Evolutionary conservation across 1,139 yeast species (phyloP), one percentile per base, ranked within the genome.

Genomic region (Sugiyamaella neomexicana): DNA sequence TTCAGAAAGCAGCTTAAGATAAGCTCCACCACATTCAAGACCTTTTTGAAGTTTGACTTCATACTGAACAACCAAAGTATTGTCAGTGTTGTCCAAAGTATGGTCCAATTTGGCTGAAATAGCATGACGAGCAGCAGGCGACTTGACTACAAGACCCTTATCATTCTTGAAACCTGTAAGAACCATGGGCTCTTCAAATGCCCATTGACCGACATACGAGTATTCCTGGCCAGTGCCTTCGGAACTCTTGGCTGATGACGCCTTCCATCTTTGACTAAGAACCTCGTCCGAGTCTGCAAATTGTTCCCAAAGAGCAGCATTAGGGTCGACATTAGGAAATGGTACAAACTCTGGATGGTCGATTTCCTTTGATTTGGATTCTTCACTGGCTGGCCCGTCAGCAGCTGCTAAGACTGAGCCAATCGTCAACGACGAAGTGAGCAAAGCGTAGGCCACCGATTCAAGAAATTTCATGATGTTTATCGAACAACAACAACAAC

Each of bases 1-100:
- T n/a, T 75, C 76, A 37, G 82, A 76, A 54, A 90, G 74, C 49
- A 90, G 75, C 73, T 90, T 90, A 63, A 90, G 71, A 72, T 90
- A 90, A 1, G 95, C 90, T 51, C 97, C 97, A 49, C 96, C 95
- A 72, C 98, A 90, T 42, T 76, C 77, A 58, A 89, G 74, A 2
- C 87, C 89, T 46, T 82, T 75, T 72, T 90, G 96, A 43, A 85
- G 72, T 73, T 89, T 90, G 54, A 89, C 87, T 70, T 90, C 97
- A 69, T 89, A 90, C 72, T 90, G 98, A 46, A 89, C 72, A 7
- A 91, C 96, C 60, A 91, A 75, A 20, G 89, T 84, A 53, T 81
- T 75, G 61, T 77, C 78, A 20, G 74, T 77, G 68, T 85, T 77
- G 67, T 80, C 79, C 54, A 88, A 75, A 1, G 83, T 78, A 47